Base-by-base conservation (phyloP, 73 alveolate genomes). In the Paraurostyla sp. region DNA sequence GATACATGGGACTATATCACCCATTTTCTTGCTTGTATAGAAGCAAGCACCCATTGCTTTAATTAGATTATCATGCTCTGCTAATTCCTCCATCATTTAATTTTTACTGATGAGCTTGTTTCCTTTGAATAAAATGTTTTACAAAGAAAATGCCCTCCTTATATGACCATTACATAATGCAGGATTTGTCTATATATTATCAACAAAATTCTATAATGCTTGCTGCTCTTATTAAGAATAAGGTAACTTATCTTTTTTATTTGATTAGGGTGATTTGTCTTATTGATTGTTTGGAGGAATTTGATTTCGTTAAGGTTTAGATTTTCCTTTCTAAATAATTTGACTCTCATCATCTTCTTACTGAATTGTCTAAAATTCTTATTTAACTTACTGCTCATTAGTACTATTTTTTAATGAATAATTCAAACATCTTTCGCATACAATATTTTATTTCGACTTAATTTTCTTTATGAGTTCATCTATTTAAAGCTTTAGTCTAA, bases 41-140 rank as follows among this genome's bases (percentile, higher is more conserved):
- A 78, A 78, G 15, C 49, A 20, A 29, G 89, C 89, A 27, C 89
- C 89, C 78, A 78, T 50, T 4, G 89, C 89, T 32, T 60, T 22
- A 35, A 78, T 78, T 6, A 78, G 32, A 52, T 78, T 78, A 35
- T 78, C 89, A 78, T 78, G 52, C 33, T 78, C 89, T 32, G 40
- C 29, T 25, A 78, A 60, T 32, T 78, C 78, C 23, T 78, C 78
- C 78, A 78, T 78, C 78, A 78, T 49, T 40, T 78, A 50, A 23
- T 54, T 50, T 60, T 78, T 78, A 48, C 75, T 36, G 18, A 78
- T 36, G 29, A 78, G 38, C 30, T 50, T 54, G 32, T 78, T 78
- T 3, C 78, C 78, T 35, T 78, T 78, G 42, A 78, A 78, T 15
- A 78, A 60, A 49, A 78, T 54, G 41, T 54, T 54, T 20, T 78